Percentiles rank a stretch among this genome's conserved stretches.
Evolutionary conservation across 1,284 basidiomycete genomes (phyloP).

Genomic region (Cutaneotrichosporon cyanovorans): DNA sequence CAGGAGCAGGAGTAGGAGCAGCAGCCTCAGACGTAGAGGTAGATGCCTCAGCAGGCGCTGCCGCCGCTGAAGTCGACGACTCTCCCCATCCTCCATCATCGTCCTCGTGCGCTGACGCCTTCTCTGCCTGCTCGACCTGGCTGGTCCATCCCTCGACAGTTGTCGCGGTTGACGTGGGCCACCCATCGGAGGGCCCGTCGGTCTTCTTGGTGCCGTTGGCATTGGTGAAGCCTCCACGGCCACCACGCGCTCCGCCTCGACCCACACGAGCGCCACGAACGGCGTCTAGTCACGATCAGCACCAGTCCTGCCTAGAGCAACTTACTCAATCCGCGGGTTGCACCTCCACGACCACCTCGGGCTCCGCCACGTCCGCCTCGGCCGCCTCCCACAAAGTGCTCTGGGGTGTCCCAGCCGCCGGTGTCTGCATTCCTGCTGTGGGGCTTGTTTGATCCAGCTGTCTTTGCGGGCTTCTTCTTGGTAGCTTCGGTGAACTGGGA

Average conservation of each 20-base stretch:
- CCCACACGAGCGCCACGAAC: slow-evolving; percentile 16
- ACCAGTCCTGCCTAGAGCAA: not conserved
- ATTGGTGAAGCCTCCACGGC: slow-evolving; percentile 31
- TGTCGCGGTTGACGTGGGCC: slow-evolving; percentile 35
- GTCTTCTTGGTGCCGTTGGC: slow-evolving; percentile 19
- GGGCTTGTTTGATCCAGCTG: slow-evolving; percentile 23
- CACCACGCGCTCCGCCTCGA: slow-evolving; percentile 41
- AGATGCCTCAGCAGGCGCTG: not conserved
- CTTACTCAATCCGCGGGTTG: slow-evolving; percentile 9
- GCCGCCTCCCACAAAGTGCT: slow-evolving; percentile 22
- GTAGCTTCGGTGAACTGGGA: slow-evolving; percentile 45
- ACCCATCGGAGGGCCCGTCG: slow-evolving; percentile 19
- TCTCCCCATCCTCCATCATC: slow-evolving; percentile 18
- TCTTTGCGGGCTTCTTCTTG: slow-evolving; percentile 41
- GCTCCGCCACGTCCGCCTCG: slow-evolving; percentile 23
- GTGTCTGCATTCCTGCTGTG: slow-evolving; percentile 40
- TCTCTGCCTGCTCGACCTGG: slow-evolving; percentile 34
- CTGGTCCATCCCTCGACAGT: slow-evolving; percentile 35
- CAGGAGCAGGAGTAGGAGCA: slow-evolving; percentile 4
- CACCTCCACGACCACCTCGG: slow-evolving; percentile 31
- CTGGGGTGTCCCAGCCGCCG: slow-evolving; percentile 35
- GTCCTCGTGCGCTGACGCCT: slow-evolving; percentile 19
- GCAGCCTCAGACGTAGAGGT: slow-evolving; percentile 12
- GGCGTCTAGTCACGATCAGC: slow-evolving; percentile 5
- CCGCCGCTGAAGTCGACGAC: slow-evolving; percentile 2